Conservation (phyloP, 2,329 filamentous ascomycete genomes). For the Talaromyces sp. region DNA sequence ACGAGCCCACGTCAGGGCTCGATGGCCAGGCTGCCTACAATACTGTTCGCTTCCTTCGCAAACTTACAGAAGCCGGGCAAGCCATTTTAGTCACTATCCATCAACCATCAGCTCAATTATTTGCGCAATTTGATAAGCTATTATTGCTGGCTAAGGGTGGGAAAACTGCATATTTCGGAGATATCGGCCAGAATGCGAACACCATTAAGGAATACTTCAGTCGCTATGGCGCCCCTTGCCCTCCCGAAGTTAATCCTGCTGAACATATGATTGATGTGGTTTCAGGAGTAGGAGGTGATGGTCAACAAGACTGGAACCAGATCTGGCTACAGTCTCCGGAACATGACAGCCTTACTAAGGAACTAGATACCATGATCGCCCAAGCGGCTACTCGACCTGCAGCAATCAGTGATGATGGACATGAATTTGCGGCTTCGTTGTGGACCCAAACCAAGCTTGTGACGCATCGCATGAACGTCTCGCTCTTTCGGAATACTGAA, state of each 20-base stretch:
- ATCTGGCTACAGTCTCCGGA: conserved; percentile 64
- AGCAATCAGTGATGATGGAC: conserved; percentile 37
- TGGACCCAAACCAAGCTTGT: conserved; percentile 60
- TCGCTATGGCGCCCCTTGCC: conserved; percentile 58
- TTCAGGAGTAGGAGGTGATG: no score
- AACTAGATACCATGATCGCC: conserved; percentile 60
- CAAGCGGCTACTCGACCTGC: conserved; percentile 36
- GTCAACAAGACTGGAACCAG: conserved; percentile 41
- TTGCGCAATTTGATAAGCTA: conserved; percentile 66
- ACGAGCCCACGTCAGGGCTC: conserved; percentile 65
- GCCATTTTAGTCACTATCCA: conserved; percentile 68
- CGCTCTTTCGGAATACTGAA: conserved; percentile 61
- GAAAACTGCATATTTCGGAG: conserved; percentile 65
- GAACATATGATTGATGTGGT: conserved; percentile 51
- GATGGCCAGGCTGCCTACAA: conserved; percentile 63
- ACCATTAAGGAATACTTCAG: conserved; percentile 63
- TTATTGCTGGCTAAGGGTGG: conserved; percentile 61
- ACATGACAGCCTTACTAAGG: conserved; percentile 50
- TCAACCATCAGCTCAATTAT: conserved; percentile 61
- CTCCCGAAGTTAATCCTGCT: conserved; percentile 55
- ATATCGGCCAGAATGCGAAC: conserved; percentile 59
- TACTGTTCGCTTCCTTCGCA: conserved; percentile 61
- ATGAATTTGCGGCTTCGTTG: conserved; percentile 62
- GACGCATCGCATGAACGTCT: conserved; percentile 60
- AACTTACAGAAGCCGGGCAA: conserved; percentile 59